Evolutionary conservation across 1,284 basidiomycete species (phyloP), one percentile per base, ranked within the genome.

Genomic region (Pisolithus thermaeus): DNA sequence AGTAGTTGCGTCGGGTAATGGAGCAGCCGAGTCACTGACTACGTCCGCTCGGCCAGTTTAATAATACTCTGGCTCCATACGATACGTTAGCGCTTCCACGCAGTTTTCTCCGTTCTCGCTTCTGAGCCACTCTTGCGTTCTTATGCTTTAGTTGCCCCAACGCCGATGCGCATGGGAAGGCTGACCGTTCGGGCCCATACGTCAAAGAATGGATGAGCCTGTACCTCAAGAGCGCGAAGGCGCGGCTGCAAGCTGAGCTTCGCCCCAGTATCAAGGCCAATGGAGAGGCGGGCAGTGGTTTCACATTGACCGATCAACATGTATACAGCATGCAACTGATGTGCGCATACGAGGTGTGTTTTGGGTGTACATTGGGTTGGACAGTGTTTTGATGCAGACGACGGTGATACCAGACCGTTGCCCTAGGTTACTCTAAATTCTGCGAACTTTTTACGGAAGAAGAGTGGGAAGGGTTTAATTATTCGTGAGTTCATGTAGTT

Each of bases 401-500:
- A 30, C 37, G 54, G 47, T 66, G 58, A 57, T 58, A 59, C 56
- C 32, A 92, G 84, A 96, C 93, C 3, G 91, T 94, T 38, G 87
- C 92, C 0, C 76, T 96, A 14, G 94, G 93, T 2, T 94, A 89
- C 63, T 92, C 88, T 25, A 85, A 83, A 58, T 97, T 96, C 70
- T 97, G 95, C 61, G 80, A 81, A 47, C 73, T 97, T 1, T 97
- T 97, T 70, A 93, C 89, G 0, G 76, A 87, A 62, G 84, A 91
- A 43, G 93, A 97, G 66, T 94, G 92, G 86, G 79, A 87, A 59
- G 91, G 90, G 11, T 95, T 91, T 66, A 81, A 92, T 65, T 95
- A 94, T 55, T 74, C 83, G 81, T 88, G 60, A 55, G 84, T 74
- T 5, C 6, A 22, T 3, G 7, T 6, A 25, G 1, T 38, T 35